These are phyloP conservation scores for Aristolochia fimbriata DNA, from an alignment of 164 flowering plant species.

Conservation along the genomic window DNA sequence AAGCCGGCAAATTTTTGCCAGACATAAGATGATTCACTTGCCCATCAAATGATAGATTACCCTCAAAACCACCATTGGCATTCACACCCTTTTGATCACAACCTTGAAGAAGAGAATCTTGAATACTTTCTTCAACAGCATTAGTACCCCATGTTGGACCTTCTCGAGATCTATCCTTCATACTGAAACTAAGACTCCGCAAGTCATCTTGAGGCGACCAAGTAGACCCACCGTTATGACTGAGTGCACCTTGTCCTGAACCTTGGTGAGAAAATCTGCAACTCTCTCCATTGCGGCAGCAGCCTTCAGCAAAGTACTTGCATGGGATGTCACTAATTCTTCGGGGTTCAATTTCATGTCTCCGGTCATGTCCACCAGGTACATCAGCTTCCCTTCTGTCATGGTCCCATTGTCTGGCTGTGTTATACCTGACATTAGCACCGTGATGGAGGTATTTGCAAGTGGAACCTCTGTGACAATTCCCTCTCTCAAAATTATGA, in stretches of 20 bases:
- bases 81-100: not conserved
- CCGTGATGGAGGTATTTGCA: slow-evolving; percentile 43
- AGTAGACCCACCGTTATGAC: slow-evolving; percentile 12
- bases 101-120: not conserved
- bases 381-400: slow-evolving; percentile 22
- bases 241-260: slow-evolving; percentile 3
- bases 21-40: not conserved
- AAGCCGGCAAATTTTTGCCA: not conserved
- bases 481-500: slow-evolving; percentile 35
- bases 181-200: not conserved
- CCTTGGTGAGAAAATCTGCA: slow-evolving; percentile 65
- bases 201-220: slow-evolving; percentile 25
- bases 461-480: slow-evolving; percentile 38
- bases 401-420: slow-evolving; percentile 25
- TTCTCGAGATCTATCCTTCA: not conserved
- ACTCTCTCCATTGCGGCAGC: slow-evolving; percentile 47
- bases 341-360: slow-evolving; percentile 22
- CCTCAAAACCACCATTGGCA: not conserved
- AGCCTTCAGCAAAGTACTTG: slow-evolving; percentile 56
- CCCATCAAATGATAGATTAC: not conserved
- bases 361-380: slow-evolving; percentile 25
- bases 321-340: slow-evolving; percentile 31
- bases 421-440: slow-evolving; percentile 21
- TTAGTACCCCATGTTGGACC: slow-evolving; percentile 3
- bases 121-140: not conserved